Evolutionary conservation across 208 protist species (phyloP).

Genomic region (Acanthamoeba lenticulata): DNA sequence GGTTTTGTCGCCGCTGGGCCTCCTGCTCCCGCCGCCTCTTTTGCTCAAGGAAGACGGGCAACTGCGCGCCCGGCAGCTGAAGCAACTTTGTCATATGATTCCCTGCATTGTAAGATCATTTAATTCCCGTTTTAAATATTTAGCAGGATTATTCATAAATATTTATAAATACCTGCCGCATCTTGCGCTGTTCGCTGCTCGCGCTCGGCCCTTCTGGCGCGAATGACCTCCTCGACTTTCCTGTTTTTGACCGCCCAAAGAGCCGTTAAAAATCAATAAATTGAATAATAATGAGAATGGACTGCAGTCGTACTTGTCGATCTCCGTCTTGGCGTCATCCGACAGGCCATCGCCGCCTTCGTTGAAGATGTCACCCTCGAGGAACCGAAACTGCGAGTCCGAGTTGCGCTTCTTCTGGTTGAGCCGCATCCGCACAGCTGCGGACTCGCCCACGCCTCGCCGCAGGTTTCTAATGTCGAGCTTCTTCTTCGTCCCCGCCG

Average conservation of each 20-base stretch:
- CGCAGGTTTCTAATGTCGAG: not conserved
- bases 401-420: not conserved
- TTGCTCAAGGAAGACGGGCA: not conserved
- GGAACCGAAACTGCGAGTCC: not conserved
- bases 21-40: constrained; percentile 19
- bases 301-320: not conserved
- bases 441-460: not conserved
- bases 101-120: too few species aligned
- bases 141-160: not conserved
- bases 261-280: too few species aligned
- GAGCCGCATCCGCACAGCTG: not conserved
- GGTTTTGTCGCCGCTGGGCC: not conserved
- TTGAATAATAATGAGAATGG: not conserved
- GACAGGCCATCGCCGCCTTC: not conserved
- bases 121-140: too few species aligned
- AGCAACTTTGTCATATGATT: not conserved
- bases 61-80: not conserved
- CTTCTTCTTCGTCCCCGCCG: not conserved
- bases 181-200: not conserved
- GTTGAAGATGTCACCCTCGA: not conserved
- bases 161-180: not conserved
- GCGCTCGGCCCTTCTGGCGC: not conserved
- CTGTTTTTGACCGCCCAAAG: not conserved
- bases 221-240: constrained; percentile 51
- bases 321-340: not conserved